phyloP scores from a whole-genome alignment of 2,329 filamentous ascomycete genomes.

The Ophiocordyceps sinensis region DNA sequence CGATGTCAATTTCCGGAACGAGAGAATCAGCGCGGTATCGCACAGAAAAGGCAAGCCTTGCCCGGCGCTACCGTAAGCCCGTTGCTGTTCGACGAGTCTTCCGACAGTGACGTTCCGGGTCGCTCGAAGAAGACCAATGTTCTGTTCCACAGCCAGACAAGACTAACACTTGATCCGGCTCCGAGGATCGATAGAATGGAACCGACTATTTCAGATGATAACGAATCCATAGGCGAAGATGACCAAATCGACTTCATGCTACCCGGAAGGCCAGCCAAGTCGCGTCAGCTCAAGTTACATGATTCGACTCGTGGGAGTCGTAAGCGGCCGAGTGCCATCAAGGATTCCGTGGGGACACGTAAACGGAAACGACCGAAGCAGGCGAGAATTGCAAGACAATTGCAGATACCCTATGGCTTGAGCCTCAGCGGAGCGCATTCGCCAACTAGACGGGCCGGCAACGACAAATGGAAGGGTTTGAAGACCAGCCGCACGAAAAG shows the following conservation, averaged over 20 bases:
- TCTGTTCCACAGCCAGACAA: slow-evolving; percentile 12
- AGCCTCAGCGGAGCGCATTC: background rate
- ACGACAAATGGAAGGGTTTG: slow-evolving; percentile 1
- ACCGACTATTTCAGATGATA: slow-evolving; percentile 11
- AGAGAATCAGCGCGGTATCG: slow-evolving; percentile 32
- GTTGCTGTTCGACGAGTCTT: slow-evolving; percentile 32
- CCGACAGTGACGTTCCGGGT: slow-evolving; percentile 18
- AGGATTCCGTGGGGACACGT: slow-evolving; percentile 8
- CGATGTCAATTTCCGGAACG: slow-evolving; percentile 21
- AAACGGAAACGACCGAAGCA: slow-evolving; percentile 11
- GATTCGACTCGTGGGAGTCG: slow-evolving; percentile 10
- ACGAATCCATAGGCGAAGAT: slow-evolving; percentile 31
- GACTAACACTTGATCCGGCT: slow-evolving; percentile 8
- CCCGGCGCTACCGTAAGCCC: slow-evolving; percentile 13
- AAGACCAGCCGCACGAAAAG: slow-evolving; percentile 1
- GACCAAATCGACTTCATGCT: slow-evolving; percentile 37
- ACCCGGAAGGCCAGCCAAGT: slow-evolving; percentile 22
- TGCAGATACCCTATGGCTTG: slow-evolving; percentile 3
- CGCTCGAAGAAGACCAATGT: slow-evolving; percentile 9
- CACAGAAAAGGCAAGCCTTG: slow-evolving; percentile 24
- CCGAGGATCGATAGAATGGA: slow-evolving; percentile 1
- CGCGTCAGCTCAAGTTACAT: slow-evolving; percentile 20
- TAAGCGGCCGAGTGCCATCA: slow-evolving; percentile 11
- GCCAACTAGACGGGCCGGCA: too few species aligned
- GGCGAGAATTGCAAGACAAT: slow-evolving; percentile 16